phyloP scores from a whole-genome alignment of 2,329 filamentous ascomycete genomes.

The Aspergillus sp. region DNA sequence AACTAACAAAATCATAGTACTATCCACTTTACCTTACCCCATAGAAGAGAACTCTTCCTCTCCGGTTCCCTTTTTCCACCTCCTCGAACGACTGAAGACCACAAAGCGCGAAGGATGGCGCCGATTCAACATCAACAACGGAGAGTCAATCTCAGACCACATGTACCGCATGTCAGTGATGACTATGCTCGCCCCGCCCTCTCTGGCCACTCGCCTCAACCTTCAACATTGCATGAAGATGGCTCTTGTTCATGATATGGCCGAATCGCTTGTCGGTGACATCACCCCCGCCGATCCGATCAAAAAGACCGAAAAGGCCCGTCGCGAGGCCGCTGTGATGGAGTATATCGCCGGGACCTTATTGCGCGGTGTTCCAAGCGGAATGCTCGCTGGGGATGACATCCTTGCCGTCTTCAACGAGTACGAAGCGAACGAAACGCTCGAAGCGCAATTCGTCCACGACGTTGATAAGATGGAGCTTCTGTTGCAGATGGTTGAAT shows the following conservation, averaged over 20 bases:
- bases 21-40: conserved; percentile 64
- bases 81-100: conserved; percentile 91
- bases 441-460: conserved; percentile 87
- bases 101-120: conserved; percentile 96
- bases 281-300: conserved; percentile 88
- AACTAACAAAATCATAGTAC: conserved; percentile 47
- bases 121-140: conserved; percentile 71
- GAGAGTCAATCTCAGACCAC: conserved; percentile 94
- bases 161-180: conserved; percentile 99
- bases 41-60: conserved; percentile 64
- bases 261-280: conserved; percentile 89
- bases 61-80: conserved; percentile 88
- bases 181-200: conserved; percentile 82
- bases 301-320: conserved; percentile 80
- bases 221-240: conserved; percentile 85
- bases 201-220: conserved; percentile 70
- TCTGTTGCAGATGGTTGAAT: conserved; percentile 92
- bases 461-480: conserved; percentile 98
- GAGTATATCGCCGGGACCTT: conserved; percentile 77
- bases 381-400: conserved; percentile 61
- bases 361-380: conserved; percentile 73
- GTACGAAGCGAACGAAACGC: conserved; percentile 83
- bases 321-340: conserved; percentile 86
- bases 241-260: conserved; percentile 97
- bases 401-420: conserved; percentile 87